Conservation (phyloP, 208 protist species). For the Plasmodiophora brassicae region DNA sequence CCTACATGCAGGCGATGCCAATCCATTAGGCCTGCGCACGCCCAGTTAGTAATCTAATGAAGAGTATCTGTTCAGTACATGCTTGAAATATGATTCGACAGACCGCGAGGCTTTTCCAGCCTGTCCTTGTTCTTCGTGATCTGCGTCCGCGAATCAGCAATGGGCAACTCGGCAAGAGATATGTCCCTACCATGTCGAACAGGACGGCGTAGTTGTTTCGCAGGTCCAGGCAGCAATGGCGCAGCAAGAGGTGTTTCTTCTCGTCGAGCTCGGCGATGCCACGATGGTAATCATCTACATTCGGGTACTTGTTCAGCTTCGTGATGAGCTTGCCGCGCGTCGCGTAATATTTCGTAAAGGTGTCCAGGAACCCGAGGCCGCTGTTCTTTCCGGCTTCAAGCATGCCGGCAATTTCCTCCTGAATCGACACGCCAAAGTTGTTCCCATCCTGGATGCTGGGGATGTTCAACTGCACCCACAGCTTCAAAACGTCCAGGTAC, state of each 20-base stretch:
- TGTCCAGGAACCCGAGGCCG: slow-evolving; percentile 2
- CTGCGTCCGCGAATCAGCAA: background rate
- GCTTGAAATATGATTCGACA: background rate
- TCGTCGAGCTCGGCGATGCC: slow-evolving; percentile 61
- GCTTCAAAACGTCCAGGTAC: slow-evolving; percentile 55
- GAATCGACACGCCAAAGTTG: slow-evolving; percentile 67
- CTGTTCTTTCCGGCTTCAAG: slow-evolving; percentile 24
- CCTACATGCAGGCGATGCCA: no score
- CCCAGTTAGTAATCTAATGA: no score
- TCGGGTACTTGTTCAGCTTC: slow-evolving; percentile 57
- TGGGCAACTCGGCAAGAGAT: background rate
- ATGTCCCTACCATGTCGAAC: slow-evolving; percentile 47
- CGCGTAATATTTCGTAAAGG: slow-evolving; percentile 59
- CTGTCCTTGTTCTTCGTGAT: slow-evolving; percentile 69
- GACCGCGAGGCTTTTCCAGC: slow-evolving; percentile 55
- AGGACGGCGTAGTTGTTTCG: slow-evolving; percentile 67
- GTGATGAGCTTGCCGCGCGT: slow-evolving; percentile 54
- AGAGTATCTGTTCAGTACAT: no score
- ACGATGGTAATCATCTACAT: slow-evolving; percentile 49
- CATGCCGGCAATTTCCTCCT: slow-evolving; percentile 45
- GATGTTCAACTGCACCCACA: slow-evolving; percentile 65
- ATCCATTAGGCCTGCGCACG: no score
- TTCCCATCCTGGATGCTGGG: slow-evolving; percentile 71
- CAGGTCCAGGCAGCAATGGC: slow-evolving; percentile 53
- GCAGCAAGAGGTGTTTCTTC: slow-evolving; percentile 58